Conservation (phyloP, 2,329 filamentous ascomycete species). For the Ophiostoma sp. region DNA sequence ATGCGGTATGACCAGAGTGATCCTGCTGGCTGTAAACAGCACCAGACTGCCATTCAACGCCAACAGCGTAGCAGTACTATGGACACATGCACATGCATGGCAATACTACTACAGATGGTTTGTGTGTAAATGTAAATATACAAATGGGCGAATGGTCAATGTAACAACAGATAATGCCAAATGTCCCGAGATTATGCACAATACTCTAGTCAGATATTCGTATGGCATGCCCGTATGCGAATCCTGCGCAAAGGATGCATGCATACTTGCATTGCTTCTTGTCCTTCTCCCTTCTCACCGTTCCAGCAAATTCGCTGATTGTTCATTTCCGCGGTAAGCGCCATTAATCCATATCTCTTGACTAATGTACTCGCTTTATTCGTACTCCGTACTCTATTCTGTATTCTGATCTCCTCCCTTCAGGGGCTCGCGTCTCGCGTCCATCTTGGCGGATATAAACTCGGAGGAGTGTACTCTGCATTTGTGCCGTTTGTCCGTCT, state of each 20-base stretch:
- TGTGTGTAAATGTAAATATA: neutral
- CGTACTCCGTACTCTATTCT: neutral
- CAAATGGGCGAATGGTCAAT: neutral
- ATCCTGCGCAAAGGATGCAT: neutral
- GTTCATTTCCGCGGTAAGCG: constrained; percentile 11
- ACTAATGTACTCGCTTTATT: neutral
- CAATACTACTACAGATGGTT: neutral
- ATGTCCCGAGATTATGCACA: constrained; percentile 1
- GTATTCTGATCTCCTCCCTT: constrained; percentile 7
- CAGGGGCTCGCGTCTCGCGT: constrained; percentile 12
- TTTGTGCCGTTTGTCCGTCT: neutral
- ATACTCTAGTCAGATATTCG: neutral
- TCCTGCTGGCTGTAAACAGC: neutral
- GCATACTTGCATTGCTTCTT: neutral
- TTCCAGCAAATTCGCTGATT: neutral
- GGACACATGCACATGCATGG: neutral
- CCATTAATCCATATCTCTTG: neutral
- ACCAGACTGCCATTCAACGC: neutral
- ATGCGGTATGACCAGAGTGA: neutral
- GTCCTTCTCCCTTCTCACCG: neutral
- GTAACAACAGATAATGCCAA: neutral
- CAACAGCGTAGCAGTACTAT: neutral
- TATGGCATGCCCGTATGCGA: neutral
- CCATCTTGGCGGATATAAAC: constrained; percentile 3
- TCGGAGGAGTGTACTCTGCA: no score